A percentile compares a stretch with the other conserved stretches of the same genome.
These are phyloP conservation scores for Aspergillus novofumigatus DNA, from an alignment of 2,329 filamentous ascomycete species.

Conservation along the genomic window DNA sequence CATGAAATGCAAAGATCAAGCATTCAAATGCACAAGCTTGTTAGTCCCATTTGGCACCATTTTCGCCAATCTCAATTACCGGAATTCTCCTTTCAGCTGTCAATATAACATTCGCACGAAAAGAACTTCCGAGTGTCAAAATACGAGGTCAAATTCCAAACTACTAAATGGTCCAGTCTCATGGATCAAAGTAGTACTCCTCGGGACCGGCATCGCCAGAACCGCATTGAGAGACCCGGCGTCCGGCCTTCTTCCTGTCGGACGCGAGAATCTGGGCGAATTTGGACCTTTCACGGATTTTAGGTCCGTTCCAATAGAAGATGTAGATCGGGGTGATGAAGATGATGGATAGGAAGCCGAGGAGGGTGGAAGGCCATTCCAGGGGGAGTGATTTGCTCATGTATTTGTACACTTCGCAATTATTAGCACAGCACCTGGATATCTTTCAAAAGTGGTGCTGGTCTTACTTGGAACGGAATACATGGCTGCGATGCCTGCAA, in stretches of 20 bases:
- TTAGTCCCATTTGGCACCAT: background rate
- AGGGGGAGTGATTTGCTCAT: constrained; percentile 44
- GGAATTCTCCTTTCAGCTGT: background rate
- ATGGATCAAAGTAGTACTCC: constrained; percentile 16
- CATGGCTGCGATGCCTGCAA: constrained; percentile 67
- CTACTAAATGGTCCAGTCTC: background rate
- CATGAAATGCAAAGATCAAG: background rate
- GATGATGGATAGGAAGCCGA: constrained; percentile 48
- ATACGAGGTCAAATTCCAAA: background rate
- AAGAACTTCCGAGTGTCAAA: background rate
- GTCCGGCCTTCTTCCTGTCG: constrained; percentile 19
- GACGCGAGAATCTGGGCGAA: constrained; percentile 46
- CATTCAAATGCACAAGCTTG: background rate
- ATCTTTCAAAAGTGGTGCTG: background rate
- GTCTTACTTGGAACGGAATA: constrained; percentile 55
- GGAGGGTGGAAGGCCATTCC: constrained; percentile 51
- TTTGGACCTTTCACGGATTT: constrained; percentile 47
- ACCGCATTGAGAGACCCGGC: constrained; percentile 21
- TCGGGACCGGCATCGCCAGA: constrained; percentile 23
- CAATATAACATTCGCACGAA: background rate
- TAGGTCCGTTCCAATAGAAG: constrained; percentile 54
- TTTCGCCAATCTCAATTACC: background rate
- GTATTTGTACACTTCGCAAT: constrained; percentile 45
- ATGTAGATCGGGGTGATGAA: constrained; percentile 53
- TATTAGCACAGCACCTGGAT: background rate